Percentiles rank a stretch among this genome's conserved stretches.
phyloP scores from a whole-genome alignment of 2,329 filamentous ascomycete species.

The Arthrobotrys iridis region DNA sequence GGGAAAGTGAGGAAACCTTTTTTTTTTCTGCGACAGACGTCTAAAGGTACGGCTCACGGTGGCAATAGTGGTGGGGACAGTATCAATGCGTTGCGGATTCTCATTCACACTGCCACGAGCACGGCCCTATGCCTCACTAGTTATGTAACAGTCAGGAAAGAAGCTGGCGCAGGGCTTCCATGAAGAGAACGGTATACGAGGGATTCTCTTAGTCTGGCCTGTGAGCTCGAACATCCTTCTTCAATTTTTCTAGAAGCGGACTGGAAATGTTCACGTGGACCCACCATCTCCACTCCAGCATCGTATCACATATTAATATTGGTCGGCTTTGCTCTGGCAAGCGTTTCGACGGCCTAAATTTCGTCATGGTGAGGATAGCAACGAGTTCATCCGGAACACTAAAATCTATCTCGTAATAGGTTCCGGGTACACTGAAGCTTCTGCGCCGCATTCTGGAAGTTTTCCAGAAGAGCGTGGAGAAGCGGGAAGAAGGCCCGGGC shows the following conservation, averaged over 20 bases:
- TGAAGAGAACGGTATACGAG: slow-evolving; percentile 27
- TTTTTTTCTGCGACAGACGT: not conserved
- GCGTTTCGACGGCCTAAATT: slow-evolving; percentile 19
- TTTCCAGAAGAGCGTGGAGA: slow-evolving; percentile 48
- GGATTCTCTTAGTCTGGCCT: slow-evolving; percentile 13
- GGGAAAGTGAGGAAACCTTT: not conserved
- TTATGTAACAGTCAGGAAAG: slow-evolving; percentile 10
- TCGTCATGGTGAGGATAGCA: slow-evolving; percentile 36
- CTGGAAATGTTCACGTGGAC: slow-evolving; percentile 49
- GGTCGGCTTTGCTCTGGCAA: slow-evolving; percentile 1
- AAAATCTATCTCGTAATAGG: slow-evolving; percentile 49
- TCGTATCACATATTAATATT: slow-evolving; percentile 32
- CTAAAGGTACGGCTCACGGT: not conserved
- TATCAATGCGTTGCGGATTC: slow-evolving; percentile 28
- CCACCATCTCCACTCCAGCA: slow-evolving; percentile 41
- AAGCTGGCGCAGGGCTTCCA: slow-evolving; percentile 10
- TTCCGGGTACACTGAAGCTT: slow-evolving; percentile 35
- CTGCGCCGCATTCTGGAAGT: slow-evolving; percentile 52
- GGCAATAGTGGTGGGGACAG: slow-evolving; percentile 19
- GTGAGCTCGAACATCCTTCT: slow-evolving; percentile 26
- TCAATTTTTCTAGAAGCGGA: slow-evolving; percentile 47
- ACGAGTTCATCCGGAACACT: slow-evolving; percentile 33
- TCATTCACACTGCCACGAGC: slow-evolving; percentile 13
- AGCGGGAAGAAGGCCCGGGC: slow-evolving; percentile 54
- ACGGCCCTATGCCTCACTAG: slow-evolving; percentile 3